phyloP scores from a whole-genome alignment of 192 early-diverging fungal species.

The Powellomyces hirtus region DNA sequence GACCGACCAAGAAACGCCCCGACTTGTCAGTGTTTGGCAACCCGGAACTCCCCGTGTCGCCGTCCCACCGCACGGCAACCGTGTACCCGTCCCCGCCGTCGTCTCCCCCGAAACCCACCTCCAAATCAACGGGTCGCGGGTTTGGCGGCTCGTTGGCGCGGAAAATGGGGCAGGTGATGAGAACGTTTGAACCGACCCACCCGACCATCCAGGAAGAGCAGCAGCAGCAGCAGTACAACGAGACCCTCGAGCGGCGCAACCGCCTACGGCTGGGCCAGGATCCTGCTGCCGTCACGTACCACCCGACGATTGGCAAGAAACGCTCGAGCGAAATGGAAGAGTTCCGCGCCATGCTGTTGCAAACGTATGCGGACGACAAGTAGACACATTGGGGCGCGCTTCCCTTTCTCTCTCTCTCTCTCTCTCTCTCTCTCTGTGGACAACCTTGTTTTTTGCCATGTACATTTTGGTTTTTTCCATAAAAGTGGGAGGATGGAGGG shows the following conservation, averaged over 20 bases:
- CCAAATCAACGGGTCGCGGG: too few relatives aligned
- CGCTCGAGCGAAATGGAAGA: background rate
- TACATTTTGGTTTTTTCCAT: too few relatives aligned
- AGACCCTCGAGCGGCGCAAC: background rate
- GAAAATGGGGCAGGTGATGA: background rate
- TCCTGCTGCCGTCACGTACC: background rate
- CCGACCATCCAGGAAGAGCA: background rate
- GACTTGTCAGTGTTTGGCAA: background rate
- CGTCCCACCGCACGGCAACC: background rate
- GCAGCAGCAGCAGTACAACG: background rate
- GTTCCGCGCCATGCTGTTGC: background rate
- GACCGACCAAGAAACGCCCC: background rate
- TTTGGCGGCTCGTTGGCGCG: background rate
- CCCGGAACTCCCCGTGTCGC: background rate
- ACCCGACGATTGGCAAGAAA: background rate
- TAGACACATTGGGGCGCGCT: too few relatives aligned
- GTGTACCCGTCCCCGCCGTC: slow-evolving; percentile 1
- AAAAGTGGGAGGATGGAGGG: too few relatives aligned
- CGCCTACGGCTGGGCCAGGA: background rate
- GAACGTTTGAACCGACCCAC: background rate
- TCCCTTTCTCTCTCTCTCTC: too few relatives aligned
- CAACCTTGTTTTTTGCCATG: too few relatives aligned
- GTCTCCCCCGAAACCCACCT: background rate
- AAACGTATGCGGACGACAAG: slow-evolving; percentile 1
- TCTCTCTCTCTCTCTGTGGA: too few relatives aligned